Evolutionary conservation across 495 filamentous ascomycete genomes (phyloP), one percentile per base, ranked within the genome.

Genomic region (Beverwykella pulmonaria): DNA sequence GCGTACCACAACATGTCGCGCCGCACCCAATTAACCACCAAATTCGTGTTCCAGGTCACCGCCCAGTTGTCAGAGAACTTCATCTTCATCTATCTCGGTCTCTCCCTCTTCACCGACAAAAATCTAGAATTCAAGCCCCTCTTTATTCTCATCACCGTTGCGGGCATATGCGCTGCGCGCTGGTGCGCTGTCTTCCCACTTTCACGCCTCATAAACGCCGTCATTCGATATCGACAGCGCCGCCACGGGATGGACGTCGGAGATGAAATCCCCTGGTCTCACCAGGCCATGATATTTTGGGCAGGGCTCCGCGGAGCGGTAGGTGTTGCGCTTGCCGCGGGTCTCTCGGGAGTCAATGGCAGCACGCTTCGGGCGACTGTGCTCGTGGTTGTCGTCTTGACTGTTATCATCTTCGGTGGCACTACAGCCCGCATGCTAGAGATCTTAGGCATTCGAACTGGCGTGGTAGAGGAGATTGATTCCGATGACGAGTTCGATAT

Each of bases 1-100:
- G 94, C 94, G 46, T 98, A 98, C 80, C 97, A 97, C 81, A 98
- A 98, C 79, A 98, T 98, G 94, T 98, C 94, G 29, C 88, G 94
- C 47, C 89, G 94, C 47, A 97, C 95, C 22, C 94, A 98, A 74
- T 85, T 98, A 71, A 97, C 94, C 19, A 98, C 95, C 58, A 98
- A 98, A 76, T 98, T 96, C 79, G 84, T 97, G 26, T 98, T 98
- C 80, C 90, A 94, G 77, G 88, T 97, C 53, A 87, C 95, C 63
- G 91, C 95, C 5, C 95, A 98, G 76, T 80, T 98, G 39, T 94
- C 93, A 0, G 94, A 98, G 79, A 98, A 98, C 77, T 98, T 98
- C 69, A 98, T 98, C 73, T 98, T 98, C 80, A 98, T 98, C 76
- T 98, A 98, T 74, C 85, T 98, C 1, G 94, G 94, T 0, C 81